Evolutionary conservation across 257 asterid species (phyloP), one percentile per base, ranked within the genome.

Genomic region (Nicotiana tomentosiformis): DNA sequence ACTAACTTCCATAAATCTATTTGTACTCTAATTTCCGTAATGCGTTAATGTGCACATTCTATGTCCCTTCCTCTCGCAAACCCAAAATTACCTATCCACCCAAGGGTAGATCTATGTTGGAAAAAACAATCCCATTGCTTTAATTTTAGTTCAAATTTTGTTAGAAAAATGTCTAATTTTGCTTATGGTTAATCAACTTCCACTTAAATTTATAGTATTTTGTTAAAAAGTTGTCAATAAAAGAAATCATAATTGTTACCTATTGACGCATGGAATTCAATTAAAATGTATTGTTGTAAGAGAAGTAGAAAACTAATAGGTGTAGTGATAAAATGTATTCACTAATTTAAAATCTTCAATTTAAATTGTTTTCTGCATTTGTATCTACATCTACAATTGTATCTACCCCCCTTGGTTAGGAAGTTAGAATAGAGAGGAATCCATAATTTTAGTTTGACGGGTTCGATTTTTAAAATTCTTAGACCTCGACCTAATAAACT

Each of bases 1-100:
- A 86, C 90, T 51, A 86, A 83, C 85, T 85, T 77, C 82, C 85
- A 79, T 69, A 33, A 80, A 76, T 26, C 56, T 72, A 16, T 56
- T 65, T 46, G 39, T 66, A 49, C 74, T 53, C 70, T 64, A 26
- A 65, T 15, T 65, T 51, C 60, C 85, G 66, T 77, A 76, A 78
- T 72, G 60, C 46, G 76, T 70, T 43, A 82, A 87, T 85, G 78
- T 82, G 86, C 85, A 77, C 77, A 60, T 72, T 39, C 33, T 55
- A 77, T 39, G 67, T 17, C n/a, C 10, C 35, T 14, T 67, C 16
- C 46, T 15, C 84, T 57, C 81, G 12, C 74, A 43, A 15, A 53
- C 39, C 80, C 18, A 49, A 49, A 49, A 70, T 70, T 20, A 70
- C 53, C 51, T 26, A 53, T 53, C 58, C 18, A 49, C 62, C 61